phyloP scores from a whole-genome alignment of 352 stramenopile species.

The Phytophthora brassicae region DNA sequence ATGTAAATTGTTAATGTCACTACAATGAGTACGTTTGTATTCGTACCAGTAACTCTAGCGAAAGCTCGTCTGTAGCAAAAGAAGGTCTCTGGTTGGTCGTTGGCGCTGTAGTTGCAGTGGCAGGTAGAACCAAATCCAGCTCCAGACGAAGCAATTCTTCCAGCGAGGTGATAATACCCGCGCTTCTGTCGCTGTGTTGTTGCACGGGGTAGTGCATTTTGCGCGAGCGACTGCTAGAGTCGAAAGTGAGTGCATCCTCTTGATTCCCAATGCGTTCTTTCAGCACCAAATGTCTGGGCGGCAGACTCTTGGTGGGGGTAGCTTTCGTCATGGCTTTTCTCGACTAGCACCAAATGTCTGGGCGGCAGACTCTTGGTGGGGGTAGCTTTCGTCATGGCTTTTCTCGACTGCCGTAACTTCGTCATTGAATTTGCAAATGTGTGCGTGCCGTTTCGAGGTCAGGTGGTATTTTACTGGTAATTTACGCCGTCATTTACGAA shows the following conservation, averaged over 20 bases:
- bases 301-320: too few species aligned
- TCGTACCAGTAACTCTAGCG: slow-evolving; percentile 62
- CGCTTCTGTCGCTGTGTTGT: too few species aligned
- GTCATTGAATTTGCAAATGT: too few species aligned
- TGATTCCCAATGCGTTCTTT: slow-evolving; percentile 32
- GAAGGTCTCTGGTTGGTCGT: slow-evolving; percentile 34
- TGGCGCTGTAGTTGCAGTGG: slow-evolving; percentile 6
- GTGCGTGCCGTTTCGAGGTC: slow-evolving; percentile 14
- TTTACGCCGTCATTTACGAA: not conserved
- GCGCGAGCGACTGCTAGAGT: not conserved
- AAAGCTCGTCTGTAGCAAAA: slow-evolving; percentile 31
- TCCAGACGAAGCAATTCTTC: slow-evolving; percentile 54
- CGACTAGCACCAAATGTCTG: slow-evolving; percentile 1
- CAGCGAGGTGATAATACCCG: slow-evolving; percentile 39
- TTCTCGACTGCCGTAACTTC: not conserved
- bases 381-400: slow-evolving; percentile 27
- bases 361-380: too few species aligned
- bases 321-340: slow-evolving; percentile 25
- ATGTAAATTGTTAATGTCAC: not conserved
- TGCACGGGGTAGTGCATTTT: slow-evolving; percentile 18
- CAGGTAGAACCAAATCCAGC: slow-evolving; percentile 38
- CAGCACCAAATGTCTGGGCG: slow-evolving; percentile 1
- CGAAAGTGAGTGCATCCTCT: slow-evolving; percentile 19
- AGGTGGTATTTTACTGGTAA: slow-evolving; percentile 6
- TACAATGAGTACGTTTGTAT: not conserved